Evolutionary conservation across 495 filamentous ascomycete species (phyloP).

Genomic region (Lichenothelia convexa): DNA sequence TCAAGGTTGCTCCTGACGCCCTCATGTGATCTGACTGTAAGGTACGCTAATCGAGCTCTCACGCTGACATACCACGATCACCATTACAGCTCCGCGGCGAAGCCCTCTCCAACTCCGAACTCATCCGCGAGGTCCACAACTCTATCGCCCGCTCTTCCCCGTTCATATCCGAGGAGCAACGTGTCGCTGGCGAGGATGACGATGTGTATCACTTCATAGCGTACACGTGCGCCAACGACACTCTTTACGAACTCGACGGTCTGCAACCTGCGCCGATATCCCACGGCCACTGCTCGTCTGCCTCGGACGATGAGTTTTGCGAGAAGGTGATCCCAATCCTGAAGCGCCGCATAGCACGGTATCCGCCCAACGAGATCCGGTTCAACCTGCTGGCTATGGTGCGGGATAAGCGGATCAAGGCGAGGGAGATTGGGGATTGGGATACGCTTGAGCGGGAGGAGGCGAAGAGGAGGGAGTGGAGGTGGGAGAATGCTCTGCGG

Average conservation of each 20-base stretch:
- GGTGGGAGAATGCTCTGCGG: constrained; percentile 87
- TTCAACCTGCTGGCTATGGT: constrained; percentile 94
- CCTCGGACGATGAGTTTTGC: constrained; percentile 54
- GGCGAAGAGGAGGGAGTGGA: constrained; percentile 69
- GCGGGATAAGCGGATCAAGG: constrained; percentile 54
- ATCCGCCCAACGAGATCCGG: constrained; percentile 71
- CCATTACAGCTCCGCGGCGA: constrained; percentile 37
- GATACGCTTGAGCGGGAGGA: constrained; percentile 67
- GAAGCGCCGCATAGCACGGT: constrained; percentile 64
- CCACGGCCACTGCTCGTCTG: constrained; percentile 51
- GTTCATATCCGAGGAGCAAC: constrained; percentile 69
- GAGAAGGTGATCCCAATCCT: constrained; percentile 74
- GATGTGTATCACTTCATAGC: constrained; percentile 98
- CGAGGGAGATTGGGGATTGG: constrained; percentile 63
- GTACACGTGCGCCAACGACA: constrained; percentile 63
- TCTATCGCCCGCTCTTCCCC: constrained; percentile 75
- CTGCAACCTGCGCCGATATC: constrained; percentile 80
- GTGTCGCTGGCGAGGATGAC: constrained; percentile 37
- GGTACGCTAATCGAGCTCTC: too few species aligned
- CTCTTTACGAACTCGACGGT: constrained; percentile 87
- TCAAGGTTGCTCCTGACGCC: not conserved
- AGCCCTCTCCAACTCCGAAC: constrained; percentile 50
- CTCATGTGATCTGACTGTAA: not conserved
- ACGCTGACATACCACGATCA: too few species aligned
- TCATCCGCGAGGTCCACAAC: constrained; percentile 85